Evolutionary conservation across 139 green algal species (phyloP).

Genomic region (Eudorina sp.): DNA sequence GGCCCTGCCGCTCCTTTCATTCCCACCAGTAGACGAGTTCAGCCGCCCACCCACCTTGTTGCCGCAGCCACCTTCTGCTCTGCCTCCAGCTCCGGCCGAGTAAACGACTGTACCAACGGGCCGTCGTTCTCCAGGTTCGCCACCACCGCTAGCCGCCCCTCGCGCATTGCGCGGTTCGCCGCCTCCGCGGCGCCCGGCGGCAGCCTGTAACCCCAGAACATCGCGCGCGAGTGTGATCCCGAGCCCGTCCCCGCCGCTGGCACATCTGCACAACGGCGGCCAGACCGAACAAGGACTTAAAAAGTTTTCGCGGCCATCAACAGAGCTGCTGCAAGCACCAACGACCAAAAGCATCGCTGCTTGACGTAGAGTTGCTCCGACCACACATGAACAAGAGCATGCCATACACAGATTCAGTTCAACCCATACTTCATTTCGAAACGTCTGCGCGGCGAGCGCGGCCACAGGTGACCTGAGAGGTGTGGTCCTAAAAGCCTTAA

Average conservation of each 20-base stretch:
- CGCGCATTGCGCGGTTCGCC: background rate
- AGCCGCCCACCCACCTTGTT: background rate
- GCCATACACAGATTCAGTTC: background rate
- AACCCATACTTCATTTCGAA: background rate
- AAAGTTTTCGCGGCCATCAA: no score
- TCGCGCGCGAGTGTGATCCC: no score
- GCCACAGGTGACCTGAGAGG: background rate
- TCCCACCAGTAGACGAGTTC: background rate
- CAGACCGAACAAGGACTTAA: no score
- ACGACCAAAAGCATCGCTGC: background rate
- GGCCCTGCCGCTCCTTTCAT: background rate
- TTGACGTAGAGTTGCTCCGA: background rate
- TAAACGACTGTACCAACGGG: slow-evolving; percentile 1
- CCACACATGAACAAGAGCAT: background rate
- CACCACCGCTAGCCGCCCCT: slow-evolving; percentile 21
- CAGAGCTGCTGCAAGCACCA: background rate
- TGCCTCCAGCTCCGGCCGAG: background rate
- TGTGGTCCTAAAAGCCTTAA: background rate
- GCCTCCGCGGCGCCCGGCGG: slow-evolving; percentile 1
- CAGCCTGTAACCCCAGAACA: slow-evolving; percentile 36
- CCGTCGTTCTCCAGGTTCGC: slow-evolving; percentile 43
- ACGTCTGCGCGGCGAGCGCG: background rate
- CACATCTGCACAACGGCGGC: background rate
- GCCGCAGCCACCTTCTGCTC: background rate
- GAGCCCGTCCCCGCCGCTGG: background rate